Evolutionary conservation across 768 basidiomycete species (phyloP).

Genomic region (Mycena albidolilacea): DNA sequence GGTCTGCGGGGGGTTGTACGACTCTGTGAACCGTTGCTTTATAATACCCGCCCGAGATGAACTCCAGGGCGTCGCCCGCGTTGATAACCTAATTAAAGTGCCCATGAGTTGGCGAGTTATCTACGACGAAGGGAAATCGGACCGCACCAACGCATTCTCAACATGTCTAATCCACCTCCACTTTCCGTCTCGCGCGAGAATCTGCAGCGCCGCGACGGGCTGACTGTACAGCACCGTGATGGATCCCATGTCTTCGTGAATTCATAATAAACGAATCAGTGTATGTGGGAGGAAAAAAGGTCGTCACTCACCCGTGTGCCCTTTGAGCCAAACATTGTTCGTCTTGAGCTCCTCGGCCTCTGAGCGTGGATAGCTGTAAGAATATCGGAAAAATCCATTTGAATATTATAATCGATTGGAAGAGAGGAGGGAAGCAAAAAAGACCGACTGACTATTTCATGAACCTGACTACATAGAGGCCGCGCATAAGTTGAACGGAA

Average conservation of each 20-base stretch:
- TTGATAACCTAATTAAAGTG: conserved; percentile 65
- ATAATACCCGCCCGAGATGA: conserved; percentile 74
- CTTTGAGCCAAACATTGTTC: conserved; percentile 72
- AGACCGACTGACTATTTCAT: conserved; percentile 72
- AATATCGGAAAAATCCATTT: neutral
- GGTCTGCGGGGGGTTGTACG: conserved; percentile 70
- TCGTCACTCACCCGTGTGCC: conserved; percentile 63
- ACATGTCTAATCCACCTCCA: conserved; percentile 75
- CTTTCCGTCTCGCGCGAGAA: conserved; percentile 63
- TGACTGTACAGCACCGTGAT: conserved; percentile 75
- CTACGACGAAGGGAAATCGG: too few species aligned
- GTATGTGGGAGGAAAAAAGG: neutral
- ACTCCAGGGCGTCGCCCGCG: conserved; percentile 71
- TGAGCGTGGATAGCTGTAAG: conserved; percentile 62
- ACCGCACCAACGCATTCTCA: conserved; percentile 67
- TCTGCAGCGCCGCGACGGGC: conserved; percentile 71
- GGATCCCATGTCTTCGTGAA: conserved; percentile 62
- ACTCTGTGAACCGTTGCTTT: conserved; percentile 73
- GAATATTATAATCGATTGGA: neutral
- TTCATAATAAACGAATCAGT: neutral
- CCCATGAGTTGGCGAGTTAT: too few species aligned
- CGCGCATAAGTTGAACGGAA: neutral
- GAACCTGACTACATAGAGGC: conserved; percentile 61
- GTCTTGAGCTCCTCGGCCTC: conserved; percentile 65
- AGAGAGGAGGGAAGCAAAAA: neutral